Base-by-base conservation (phyloP, 2,329 filamentous ascomycete genomes). In the Ceratocystis huliohia region DNA sequence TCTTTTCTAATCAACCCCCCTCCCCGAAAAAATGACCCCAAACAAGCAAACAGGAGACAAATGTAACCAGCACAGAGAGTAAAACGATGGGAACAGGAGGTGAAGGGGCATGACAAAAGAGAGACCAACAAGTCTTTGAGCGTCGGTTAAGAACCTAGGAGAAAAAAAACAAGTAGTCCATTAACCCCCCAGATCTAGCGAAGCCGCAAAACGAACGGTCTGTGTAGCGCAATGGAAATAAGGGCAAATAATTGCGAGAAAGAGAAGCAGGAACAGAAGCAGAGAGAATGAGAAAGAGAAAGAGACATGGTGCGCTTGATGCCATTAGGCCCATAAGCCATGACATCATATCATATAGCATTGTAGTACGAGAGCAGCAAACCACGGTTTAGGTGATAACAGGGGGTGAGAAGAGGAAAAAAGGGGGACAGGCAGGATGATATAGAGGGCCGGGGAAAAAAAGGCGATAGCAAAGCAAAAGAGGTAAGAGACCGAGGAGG, bases 221-320 rank as follows among this genome's bases (percentile, higher is more conserved):
- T 50, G 17, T 46, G 25, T 41, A 41, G 37, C 13, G 37, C 37
- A 41, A 15, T 41, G 37, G 59, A 62, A 41, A 17, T 15, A 62
- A 62, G 48, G 10, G n/a, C 6, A 8, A 53, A 13, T 10, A 22
- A 25, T 8, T 20, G 48, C 48, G n/a, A 53, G 22, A n/a, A 53
- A 22, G 7, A 53, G 10, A 53, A 53, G 48, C 48, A 53, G 7
- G 48, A n/a, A 53, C n/a, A 53, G 22, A 53, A n/a, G n/a, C 48
- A n/a, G 6, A 45, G 10, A 62, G 30, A 44, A 45, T 4, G 33
- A 63, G n/a, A 64, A 50, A 50, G 33, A 63, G n/a, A 64, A 50
- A 50, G 28, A 50, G 62, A 64, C n/a, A 50, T 53, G 22, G 48
- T 53, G 22, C 48, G 48, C 7, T 13, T 22, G n/a, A 53, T 20